Evolutionary conservation across 352 stramenopile genomes (phyloP), one percentile per base, ranked within the genome.

Genomic region (Phytophthora pluvialis): DNA sequence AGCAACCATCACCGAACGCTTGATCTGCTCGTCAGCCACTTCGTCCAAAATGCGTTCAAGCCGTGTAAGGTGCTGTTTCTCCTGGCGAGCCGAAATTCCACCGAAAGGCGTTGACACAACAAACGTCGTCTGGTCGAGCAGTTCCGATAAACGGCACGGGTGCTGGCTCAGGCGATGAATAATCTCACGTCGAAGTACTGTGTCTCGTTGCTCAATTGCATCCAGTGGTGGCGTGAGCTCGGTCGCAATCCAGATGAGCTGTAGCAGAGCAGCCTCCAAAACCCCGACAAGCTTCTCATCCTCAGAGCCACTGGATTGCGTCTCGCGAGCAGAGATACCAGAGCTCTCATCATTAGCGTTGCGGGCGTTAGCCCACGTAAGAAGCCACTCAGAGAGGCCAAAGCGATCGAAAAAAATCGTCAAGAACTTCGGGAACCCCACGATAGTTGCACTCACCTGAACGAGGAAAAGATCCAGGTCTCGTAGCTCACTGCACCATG

Each of bases 231-330:
- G 78, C 7, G 86, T 90, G 4, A 97, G 59, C 66, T 98, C 90
- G 1, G 90, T 97, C 10, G 91, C 64, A 42, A 97, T 83, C 84
- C 89, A 94, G 50, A 95, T 90, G 16, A 98, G 54, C 61, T 94
- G 76, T 15, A 94, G 60, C 28, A 98, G 62, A 11, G 87, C 86
- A 25, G 88, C 80, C 62, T 97, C 89, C 8, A 94, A 70, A 31
- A 97, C 56, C 1, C 64, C 71, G 2, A 86, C 66, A 12, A 91
- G 64, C 45, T 93, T 94, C 21, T 90, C 84, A 25, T 88, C 72
- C 28, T 80, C 77, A 12, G 75, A 49, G 8, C 39, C 55, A 21
- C 47, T 64, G 6, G 47, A 66, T 1, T 47, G 28, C 1, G 51
- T 32, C 44, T 75, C 70, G 11, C 58, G 70, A 46, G 66, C 60